Evolutionary conservation across 495 filamentous ascomycete genomes (phyloP).

Genomic region (Penicillium steckii): DNA sequence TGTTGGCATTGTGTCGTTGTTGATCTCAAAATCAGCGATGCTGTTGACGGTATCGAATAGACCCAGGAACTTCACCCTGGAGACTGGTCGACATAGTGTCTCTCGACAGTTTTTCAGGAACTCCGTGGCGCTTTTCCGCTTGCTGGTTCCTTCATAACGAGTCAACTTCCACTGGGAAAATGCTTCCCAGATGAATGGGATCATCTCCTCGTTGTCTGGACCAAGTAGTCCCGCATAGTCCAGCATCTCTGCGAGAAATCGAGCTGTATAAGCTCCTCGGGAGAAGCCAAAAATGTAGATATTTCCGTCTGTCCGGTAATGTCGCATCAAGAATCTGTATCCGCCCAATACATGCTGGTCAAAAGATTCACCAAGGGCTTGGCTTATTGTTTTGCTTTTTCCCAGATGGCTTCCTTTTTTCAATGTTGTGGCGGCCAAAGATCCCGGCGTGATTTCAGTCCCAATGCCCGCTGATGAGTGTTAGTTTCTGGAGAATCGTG

Average conservation of each 20-base stretch:
- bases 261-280: slow-evolving; percentile 76
- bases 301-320: slow-evolving; percentile 69
- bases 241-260: slow-evolving; percentile 82
- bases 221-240: slow-evolving; percentile 73
- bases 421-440: background rate
- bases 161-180: slow-evolving; percentile 71
- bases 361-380: slow-evolving; percentile 71
- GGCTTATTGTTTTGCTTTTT: slow-evolving; percentile 73
- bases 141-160: slow-evolving; percentile 46
- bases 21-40: slow-evolving; percentile 65
- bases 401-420: slow-evolving; percentile 41
- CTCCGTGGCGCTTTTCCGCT: slow-evolving; percentile 56
- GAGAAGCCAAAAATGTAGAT: slow-evolving; percentile 81
- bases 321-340: slow-evolving; percentile 88
- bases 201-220: slow-evolving; percentile 79
- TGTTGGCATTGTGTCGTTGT: slow-evolving; percentile 12
- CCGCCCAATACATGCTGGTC: slow-evolving; percentile 76
- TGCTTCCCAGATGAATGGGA: slow-evolving; percentile 76
- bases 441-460: slow-evolving; percentile 21
- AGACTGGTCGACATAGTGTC: slow-evolving; percentile 67
- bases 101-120: slow-evolving; percentile 71
- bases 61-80: slow-evolving; percentile 47
- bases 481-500: slow-evolving; percentile 8
- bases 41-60: slow-evolving; percentile 59
- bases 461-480: slow-evolving; percentile 41